Percentiles rank a stretch among this genome's conserved stretches.
phyloP scores from a whole-genome alignment of 2,329 filamentous ascomycete species.

The Helicocarpus griseus region DNA sequence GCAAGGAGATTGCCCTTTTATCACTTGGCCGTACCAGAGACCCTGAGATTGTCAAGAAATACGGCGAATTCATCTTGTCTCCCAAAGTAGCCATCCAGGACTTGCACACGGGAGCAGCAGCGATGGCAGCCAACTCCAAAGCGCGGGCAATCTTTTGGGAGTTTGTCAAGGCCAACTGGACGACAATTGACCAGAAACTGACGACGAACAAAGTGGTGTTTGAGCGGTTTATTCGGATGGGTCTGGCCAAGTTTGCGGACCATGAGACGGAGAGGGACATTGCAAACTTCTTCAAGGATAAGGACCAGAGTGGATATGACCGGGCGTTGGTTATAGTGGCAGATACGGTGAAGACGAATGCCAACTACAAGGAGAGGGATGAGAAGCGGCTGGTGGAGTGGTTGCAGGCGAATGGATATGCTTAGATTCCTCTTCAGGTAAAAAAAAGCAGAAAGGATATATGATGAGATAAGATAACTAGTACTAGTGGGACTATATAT shows the following conservation, averaged over 20 bases:
- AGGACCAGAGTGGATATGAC: conserved; percentile 79
- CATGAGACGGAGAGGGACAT: conserved; percentile 64
- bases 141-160: conserved; percentile 72
- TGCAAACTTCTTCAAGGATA: conserved; percentile 70
- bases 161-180: conserved; percentile 79
- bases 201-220: conserved; percentile 75
- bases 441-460: neutral
- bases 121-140: conserved; percentile 62
- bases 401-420: conserved; percentile 56
- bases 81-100: conserved; percentile 78
- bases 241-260: conserved; percentile 69
- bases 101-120: conserved; percentile 69
- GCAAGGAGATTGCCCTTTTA: conserved; percentile 73
- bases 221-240: conserved; percentile 75
- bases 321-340: conserved; percentile 75
- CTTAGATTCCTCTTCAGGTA: conserved; percentile 20
- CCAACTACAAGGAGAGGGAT: conserved; percentile 73
- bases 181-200: conserved; percentile 59
- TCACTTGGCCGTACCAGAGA: conserved; percentile 68
- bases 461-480: too few relatives aligned
- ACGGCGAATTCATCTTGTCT: conserved; percentile 68
- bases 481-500: too few relatives aligned
- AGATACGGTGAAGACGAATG: conserved; percentile 76
- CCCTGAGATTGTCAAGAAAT: conserved; percentile 54
- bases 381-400: conserved; percentile 64